phyloP scores from a whole-genome alignment of 257 asterid genomes.

The Perilla frutescens region DNA sequence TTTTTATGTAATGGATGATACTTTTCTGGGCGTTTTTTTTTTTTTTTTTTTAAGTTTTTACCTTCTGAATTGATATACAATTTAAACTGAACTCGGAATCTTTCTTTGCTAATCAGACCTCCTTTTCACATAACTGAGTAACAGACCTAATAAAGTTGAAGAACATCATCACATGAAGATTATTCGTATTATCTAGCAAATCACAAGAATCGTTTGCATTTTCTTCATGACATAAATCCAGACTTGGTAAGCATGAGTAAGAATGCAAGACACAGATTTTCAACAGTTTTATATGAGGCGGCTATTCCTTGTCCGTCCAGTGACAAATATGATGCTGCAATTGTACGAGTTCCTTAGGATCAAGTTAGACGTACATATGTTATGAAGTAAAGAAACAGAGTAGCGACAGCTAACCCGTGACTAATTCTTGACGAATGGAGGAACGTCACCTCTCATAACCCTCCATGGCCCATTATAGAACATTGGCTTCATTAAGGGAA shows the following conservation, averaged over 20 bases:
- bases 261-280: background rate
- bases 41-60: too few relatives aligned
- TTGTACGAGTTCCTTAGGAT: background rate
- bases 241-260: background rate
- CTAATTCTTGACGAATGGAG: slow-evolving; percentile 50
- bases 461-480: slow-evolving; percentile 94
- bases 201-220: background rate
- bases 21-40: too few relatives aligned
- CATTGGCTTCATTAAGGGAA: slow-evolving; percentile 87
- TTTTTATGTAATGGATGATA: too few relatives aligned
- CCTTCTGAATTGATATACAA: too few relatives aligned
- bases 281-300: background rate
- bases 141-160: slow-evolving; percentile 18
- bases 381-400: background rate
- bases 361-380: background rate
- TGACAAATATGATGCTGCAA: slow-evolving; percentile 6
- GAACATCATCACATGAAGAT: background rate
- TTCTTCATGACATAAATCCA: slow-evolving; percentile 6
- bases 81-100: too few relatives aligned
- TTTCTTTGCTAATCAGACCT: too few relatives aligned
- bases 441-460: slow-evolving; percentile 85
- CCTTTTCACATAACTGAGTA: background rate
- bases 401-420: slow-evolving; percentile 7
- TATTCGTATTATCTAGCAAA: background rate
- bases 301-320: too few relatives aligned